phyloP scores from a whole-genome alignment of 176 grass and related monocot genomes.

The Phyllostachys edulis region DNA sequence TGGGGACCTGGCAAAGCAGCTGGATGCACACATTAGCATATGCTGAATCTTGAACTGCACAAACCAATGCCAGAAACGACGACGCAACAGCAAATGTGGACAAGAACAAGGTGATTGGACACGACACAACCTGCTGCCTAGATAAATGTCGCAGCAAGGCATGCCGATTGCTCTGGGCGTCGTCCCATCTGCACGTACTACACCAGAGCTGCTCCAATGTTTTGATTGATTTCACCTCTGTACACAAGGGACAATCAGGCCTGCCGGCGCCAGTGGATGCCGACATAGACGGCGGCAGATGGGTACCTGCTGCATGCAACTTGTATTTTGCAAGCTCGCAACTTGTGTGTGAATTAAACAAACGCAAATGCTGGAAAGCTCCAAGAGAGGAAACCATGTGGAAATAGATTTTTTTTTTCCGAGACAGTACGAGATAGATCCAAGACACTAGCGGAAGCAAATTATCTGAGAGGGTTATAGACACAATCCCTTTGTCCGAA shows the following conservation, averaged over 20 bases:
- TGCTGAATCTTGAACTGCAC: neutral
- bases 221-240: neutral
- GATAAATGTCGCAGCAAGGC: neutral
- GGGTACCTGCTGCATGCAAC: too few species aligned
- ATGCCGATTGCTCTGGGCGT: neutral
- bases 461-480: too few species aligned
- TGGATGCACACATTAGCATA: neutral
- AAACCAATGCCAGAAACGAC: neutral
- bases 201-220: neutral
- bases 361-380: too few species aligned
- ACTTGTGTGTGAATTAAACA: too few species aligned
- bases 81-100: neutral
- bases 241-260: neutral
- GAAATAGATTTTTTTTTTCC: too few species aligned
- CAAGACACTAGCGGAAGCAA: too few species aligned
- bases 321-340: too few species aligned
- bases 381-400: too few species aligned
- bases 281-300: too few species aligned
- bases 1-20: neutral
- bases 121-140: neutral
- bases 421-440: too few species aligned
- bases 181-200: neutral
- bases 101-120: neutral
- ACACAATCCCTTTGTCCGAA: too few species aligned
- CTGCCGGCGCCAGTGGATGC: neutral